Evolutionary conservation across 106 monocot genomes (phyloP), one percentile per base, ranked within the genome.

Genomic region (Dioscorea dumetorum): DNA sequence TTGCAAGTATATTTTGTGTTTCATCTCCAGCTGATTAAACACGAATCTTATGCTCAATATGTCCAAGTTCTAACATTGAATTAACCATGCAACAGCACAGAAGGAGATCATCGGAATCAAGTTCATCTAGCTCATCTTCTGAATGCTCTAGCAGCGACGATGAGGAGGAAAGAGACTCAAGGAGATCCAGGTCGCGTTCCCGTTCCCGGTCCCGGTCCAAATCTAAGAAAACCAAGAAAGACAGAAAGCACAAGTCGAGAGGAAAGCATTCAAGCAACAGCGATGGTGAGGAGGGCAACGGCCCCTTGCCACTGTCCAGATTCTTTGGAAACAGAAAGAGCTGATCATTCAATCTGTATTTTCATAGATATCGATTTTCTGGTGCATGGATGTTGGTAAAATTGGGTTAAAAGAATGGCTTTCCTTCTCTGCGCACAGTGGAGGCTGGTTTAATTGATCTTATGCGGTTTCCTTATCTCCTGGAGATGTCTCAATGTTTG

Each of bases 251-350:
- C 66, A 77, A 76, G 73, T 84, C 83, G 35, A 81, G 77, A 62
- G 28, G 72, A 56, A 91, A 77, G 68, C 61, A 73, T 32, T 73
- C 79, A 5, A 62, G 66, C 58, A 75, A 81, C 12, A 83, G 78
- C 5, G 49, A 63, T 8, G 83, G 81, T 49, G 77, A 61, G 35
- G 51, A 21, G 21, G 31, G 61, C 17, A 74, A 60, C 20, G 91
- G 91, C 14, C 91, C 91, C 1, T 70, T 91, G 34, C 79, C 33
- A 13, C 82, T 91, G 12, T 91, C 91, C 2, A 87, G 73, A 74
- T 91, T 91, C 69, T 87, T 91, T 41, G 87, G 82, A 13, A 76
- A 35, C 53, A 62, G 59, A 20, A 87, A 87, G 79, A 74, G 73
- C 62, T 91, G 80, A 72, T 3, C n/a, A 35, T 70, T 48, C 14